phyloP scores from a whole-genome alignment of 805 yeast species.

The Isabelozyma heimii region DNA sequence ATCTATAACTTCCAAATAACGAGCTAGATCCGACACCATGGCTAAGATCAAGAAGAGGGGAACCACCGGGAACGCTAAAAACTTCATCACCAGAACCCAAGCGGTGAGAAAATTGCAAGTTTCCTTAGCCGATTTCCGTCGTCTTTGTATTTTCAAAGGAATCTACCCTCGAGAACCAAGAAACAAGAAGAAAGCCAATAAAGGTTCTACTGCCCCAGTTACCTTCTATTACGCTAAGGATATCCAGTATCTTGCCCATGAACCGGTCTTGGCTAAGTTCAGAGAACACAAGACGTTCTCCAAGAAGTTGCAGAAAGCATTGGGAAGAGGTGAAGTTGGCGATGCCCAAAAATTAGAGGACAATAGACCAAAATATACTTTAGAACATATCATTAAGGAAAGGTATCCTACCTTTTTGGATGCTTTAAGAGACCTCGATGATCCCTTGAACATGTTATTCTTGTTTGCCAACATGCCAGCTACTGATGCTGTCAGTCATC shows the following conservation, averaged over 20 bases:
- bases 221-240: conserved; percentile 94
- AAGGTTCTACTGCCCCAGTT: conserved; percentile 94
- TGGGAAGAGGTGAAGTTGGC: conserved; percentile 87
- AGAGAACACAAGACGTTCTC: conserved; percentile 95
- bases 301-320: conserved; percentile 81
- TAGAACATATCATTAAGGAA: conserved; percentile 90
- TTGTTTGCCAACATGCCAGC: conserved; percentile 94
- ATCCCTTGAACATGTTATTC: conserved; percentile 92
- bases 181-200: conserved; percentile 93
- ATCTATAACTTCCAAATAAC: no score
- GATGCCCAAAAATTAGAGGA: conserved; percentile 85
- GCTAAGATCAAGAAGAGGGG: conserved; percentile 81
- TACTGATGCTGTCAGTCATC: conserved; percentile 74
- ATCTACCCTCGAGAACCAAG: conserved; percentile 96
- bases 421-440: conserved; percentile 91
- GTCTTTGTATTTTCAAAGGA: conserved; percentile 96
- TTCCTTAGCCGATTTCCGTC: conserved; percentile 92
- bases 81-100: conserved; percentile 90
- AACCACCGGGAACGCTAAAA: conserved; percentile 83
- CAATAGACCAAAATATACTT: conserved; percentile 77
- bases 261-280: conserved; percentile 86
- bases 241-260: conserved; percentile 91
- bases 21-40: conserved; percentile 23
- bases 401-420: conserved; percentile 93
- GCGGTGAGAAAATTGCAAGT: conserved; percentile 91